A percentile compares a stretch with the other conserved stretches of the same genome.
Evolutionary conservation across 1,284 basidiomycete species (phyloP).

Genomic region (Fomitopsis schrenkii): DNA sequence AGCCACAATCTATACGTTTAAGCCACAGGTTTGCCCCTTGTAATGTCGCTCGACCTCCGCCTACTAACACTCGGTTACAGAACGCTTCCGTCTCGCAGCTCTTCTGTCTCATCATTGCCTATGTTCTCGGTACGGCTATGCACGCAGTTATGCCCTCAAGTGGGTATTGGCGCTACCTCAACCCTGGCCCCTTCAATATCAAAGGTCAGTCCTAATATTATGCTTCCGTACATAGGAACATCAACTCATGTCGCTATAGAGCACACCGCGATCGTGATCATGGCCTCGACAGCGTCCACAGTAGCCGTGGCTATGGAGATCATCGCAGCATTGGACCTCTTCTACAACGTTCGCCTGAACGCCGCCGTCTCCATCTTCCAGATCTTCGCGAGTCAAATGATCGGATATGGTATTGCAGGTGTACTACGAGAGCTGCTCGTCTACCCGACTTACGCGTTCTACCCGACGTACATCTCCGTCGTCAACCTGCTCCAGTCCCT

Average conservation of each 20-base stretch:
- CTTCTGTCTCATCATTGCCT: conserved; percentile 56
- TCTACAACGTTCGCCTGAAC: conserved; percentile 56
- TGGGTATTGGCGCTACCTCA: conserved; percentile 49
- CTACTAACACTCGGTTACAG: conserved; percentile 19
- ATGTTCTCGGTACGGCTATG: conserved; percentile 55
- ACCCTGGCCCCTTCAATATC: conserved; percentile 60
- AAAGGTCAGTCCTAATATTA: conserved; percentile 31
- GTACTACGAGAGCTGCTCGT: conserved; percentile 52
- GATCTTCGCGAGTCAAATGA: conserved; percentile 57
- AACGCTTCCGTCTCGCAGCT: conserved; percentile 53
- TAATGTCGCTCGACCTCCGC: neutral
- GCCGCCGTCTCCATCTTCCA: conserved; percentile 51
- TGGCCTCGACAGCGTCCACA: conserved; percentile 61
- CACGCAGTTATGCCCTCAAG: conserved; percentile 40
- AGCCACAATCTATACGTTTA: conserved; percentile 61
- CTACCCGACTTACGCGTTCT: conserved; percentile 66
- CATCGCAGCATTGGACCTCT: conserved; percentile 58
- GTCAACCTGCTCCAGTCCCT: conserved; percentile 55
- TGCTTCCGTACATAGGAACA: conserved; percentile 29
- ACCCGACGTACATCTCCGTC: conserved; percentile 49
- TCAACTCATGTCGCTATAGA: conserved; percentile 29
- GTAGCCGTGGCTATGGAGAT: conserved; percentile 65
- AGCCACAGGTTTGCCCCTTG: conserved; percentile 34
- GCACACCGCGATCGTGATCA: conserved; percentile 63
- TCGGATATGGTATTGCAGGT: conserved; percentile 64